Evolutionary conservation across 2,329 filamentous ascomycete species (phyloP), one percentile per base, ranked within the genome.

Genomic region (Pseudocercospora eumusae): DNA sequence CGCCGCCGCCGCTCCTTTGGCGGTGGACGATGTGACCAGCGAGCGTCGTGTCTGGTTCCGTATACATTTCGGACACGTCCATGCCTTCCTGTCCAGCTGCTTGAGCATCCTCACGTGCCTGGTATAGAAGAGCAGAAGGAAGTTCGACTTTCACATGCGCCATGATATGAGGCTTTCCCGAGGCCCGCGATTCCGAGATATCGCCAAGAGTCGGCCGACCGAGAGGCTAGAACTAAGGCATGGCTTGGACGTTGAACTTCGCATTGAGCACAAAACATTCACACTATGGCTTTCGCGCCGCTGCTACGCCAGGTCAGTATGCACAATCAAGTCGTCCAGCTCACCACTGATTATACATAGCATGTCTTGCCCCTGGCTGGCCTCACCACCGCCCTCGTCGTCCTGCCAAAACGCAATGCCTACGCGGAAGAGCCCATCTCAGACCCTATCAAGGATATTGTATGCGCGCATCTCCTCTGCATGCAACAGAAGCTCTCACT

Each of bases 41-140:
- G 64, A 64, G 55, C 71, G 66, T 27, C 62, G 59, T n/a, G 61
- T 40, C 11, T 61, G 21, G 13, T 57, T 59, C 27, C 71, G 75
- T 25, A 85, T 78, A 75, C 87, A 90, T 76, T 76, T 79, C 59
- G 84, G 80, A 77, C 86, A 89, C 68, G 87, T 82, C 87, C 87
- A 88, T 65, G 83, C 77, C 75, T 78, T 80, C 61, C 69, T 67
- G 59, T 64, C 64, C n/a, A 78, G 63, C 57, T 75, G 73, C 67
- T 77, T 77, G 63, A 81, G 71, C 79, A 81, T 81, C 36, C 42
- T 65, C 57, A 40, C 44, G 52, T 59, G 56, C 21, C 28, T 56
- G 25, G 21, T 45, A 44, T 33, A 57, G 45, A 45, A 28, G 59
- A 55, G 11, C 10, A 21, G 33, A 27, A 64, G 61, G 57, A 40